These are phyloP conservation scores for Solanum tarapatanum DNA, from an alignment of 257 asterid species.

Conservation along the genomic window DNA sequence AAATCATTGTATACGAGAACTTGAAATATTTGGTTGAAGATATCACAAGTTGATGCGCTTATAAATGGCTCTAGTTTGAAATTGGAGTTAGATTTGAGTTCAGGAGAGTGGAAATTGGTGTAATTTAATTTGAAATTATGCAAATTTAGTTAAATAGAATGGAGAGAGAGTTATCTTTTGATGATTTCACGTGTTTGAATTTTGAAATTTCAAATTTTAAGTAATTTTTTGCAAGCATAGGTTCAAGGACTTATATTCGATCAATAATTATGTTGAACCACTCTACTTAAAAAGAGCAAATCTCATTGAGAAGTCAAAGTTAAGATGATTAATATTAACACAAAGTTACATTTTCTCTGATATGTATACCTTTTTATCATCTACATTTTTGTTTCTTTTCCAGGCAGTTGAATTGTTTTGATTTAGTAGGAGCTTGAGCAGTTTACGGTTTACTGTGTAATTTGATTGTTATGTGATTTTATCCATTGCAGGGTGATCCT, in stretches of 20 bases:
- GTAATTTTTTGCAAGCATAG: neutral
- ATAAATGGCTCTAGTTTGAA: neutral
- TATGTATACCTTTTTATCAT: neutral
- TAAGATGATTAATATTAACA: neutral
- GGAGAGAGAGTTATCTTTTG: neutral
- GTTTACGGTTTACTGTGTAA: neutral
- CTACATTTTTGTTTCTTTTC: neutral
- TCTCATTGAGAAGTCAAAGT: neutral
- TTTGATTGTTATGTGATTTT: conserved; percentile 3
- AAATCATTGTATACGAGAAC: neutral
- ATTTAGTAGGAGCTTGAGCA: neutral
- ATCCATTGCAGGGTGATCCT: conserved; percentile 70
- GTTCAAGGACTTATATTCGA: neutral
- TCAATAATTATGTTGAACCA: neutral
- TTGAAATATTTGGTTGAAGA: neutral
- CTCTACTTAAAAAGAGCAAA: neutral
- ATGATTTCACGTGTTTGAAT: neutral
- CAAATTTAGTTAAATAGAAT: neutral
- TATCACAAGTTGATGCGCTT: neutral
- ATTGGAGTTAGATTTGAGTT: neutral
- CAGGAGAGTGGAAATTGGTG: neutral
- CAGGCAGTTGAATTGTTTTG: neutral
- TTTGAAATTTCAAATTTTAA: neutral
- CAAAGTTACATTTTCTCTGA: neutral
- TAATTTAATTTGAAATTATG: neutral